Evolutionary conservation across 441 rosid species (phyloP), one percentile per base, ranked within the genome.

Genomic region (Cnidoscolus chayamansa): DNA sequence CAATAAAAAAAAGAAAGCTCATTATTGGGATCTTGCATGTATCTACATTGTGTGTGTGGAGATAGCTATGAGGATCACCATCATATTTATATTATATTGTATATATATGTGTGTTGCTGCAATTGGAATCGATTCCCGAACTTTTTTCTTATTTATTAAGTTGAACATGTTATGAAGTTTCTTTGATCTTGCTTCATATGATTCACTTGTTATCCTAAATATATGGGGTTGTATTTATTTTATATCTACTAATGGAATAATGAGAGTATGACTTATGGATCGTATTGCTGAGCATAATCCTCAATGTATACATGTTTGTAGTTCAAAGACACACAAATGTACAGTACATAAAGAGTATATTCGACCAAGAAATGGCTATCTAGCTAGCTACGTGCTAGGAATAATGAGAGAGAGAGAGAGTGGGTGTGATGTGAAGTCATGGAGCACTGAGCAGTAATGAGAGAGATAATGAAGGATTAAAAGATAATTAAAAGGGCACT

Each of bases 11-110:
- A 59, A 64, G 1, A 47, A 72, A 70, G 12, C 57, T 54, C 35
- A 74, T 63, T 67, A 76, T 78, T 75, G 83, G 81, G 79, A 80
- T 82, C 86, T 80, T 76, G 74, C 81, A 76, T 78, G 74, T 78
- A 56, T 77, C 77, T 64, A 49, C 80, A 72, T 79, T 58, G 47
- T 68, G 64, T 74, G 77, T 73, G 40, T 35, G 40, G 40, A 8
- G 12, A 68, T 68, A 54, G 76, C 72, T 70, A 40, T 3, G 51
- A 54, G 19, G 57, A 4, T 73, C 77, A 65, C 40, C 80, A 50
- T 56, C 25, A 25, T 25, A 25, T 25, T 25, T 25, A 25, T 25
- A 25, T 25, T 25, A 25, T 25, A 25, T 25, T 25, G 25, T 16
- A 50, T 63, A 30, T 48, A 4, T 35, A 35, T 35, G 4, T 35